phyloP scores from a whole-genome alignment of 169 alveolate species.

The Plasmodium vivax region DNA sequence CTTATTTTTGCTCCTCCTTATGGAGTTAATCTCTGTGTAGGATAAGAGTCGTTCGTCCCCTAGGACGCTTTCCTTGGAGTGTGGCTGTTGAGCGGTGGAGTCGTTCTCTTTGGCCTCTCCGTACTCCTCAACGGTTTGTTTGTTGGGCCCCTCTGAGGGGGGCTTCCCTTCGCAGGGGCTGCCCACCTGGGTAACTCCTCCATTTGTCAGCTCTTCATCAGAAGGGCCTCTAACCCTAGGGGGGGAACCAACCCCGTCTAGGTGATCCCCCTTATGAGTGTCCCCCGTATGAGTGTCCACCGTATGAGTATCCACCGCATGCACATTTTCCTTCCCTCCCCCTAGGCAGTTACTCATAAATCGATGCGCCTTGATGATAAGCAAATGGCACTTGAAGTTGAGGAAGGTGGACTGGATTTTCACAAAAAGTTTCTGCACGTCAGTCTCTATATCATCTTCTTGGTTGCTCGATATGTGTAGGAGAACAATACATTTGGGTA shows the following conservation, averaged over 20 bases:
- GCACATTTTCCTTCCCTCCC: background rate
- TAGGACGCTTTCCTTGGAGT: background rate
- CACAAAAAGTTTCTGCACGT: constrained; percentile 60
- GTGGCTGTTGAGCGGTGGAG: background rate
- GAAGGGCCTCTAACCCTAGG: background rate
- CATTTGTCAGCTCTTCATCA: background rate
- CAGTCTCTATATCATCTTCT: constrained; percentile 63
- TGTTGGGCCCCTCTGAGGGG: background rate
- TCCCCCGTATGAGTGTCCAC: too few relatives aligned
- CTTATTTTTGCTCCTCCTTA: background rate
- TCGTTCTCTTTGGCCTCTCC: background rate
- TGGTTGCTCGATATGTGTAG: constrained; percentile 44
- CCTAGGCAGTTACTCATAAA: background rate
- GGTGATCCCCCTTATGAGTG: background rate
- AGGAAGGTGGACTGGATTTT: constrained; percentile 41
- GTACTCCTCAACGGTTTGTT: background rate
- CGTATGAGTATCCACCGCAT: too few relatives aligned
- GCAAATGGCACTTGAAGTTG: constrained; percentile 44
- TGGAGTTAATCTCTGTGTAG: background rate
- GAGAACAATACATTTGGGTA: constrained; percentile 45
- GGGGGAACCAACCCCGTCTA: background rate
- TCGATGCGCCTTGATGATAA: constrained; percentile 56
- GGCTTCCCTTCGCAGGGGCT: background rate
- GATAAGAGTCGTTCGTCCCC: background rate
- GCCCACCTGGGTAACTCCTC: background rate